These are phyloP conservation scores for Simplicillium sp. DNA, from an alignment of 2,329 filamentous ascomycete species.

Conservation along the genomic window DNA sequence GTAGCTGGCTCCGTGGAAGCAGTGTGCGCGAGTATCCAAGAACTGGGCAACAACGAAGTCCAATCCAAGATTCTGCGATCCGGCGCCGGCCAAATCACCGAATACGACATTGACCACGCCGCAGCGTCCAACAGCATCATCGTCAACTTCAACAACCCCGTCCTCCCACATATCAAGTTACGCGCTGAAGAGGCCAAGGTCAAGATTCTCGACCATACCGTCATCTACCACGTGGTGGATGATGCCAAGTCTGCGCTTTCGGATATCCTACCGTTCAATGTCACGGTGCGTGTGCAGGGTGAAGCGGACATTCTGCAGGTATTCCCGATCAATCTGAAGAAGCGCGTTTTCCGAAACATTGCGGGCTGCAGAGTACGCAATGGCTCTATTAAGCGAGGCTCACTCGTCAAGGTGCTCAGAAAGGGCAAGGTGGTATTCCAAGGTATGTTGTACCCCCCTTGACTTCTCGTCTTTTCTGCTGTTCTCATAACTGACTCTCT, in stretches of 20 bases:
- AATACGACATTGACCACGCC: constrained; percentile 86
- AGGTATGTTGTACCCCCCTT: constrained; percentile 64
- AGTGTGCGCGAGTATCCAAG: constrained; percentile 65
- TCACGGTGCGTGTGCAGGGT: constrained; percentile 65
- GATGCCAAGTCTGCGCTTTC: constrained; percentile 61
- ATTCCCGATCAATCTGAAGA: constrained; percentile 76
- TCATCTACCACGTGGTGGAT: constrained; percentile 75
- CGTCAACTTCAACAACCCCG: constrained; percentile 74
- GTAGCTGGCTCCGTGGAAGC: constrained; percentile 93
- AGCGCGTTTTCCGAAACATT: constrained; percentile 60
- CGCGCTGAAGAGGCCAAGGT: constrained; percentile 66
- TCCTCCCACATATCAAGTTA: constrained; percentile 58
- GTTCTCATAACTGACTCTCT: constrained; percentile 11
- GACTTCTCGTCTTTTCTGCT: constrained; percentile 3
- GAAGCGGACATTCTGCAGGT: constrained; percentile 79
- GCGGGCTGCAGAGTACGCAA: constrained; percentile 85
- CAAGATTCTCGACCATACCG: constrained; percentile 71
- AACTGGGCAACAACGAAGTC: constrained; percentile 79
- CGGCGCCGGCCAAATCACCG: constrained; percentile 66
- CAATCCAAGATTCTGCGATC: constrained; percentile 67
- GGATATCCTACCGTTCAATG: constrained; percentile 55
- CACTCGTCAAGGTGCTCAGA: constrained; percentile 63
- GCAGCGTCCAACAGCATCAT: constrained; percentile 66
- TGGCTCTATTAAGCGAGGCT: constrained; percentile 56
- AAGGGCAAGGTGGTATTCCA: constrained; percentile 65